phyloP scores from a whole-genome alignment of 1,284 basidiomycete species.

The Trametes pubescens region DNA sequence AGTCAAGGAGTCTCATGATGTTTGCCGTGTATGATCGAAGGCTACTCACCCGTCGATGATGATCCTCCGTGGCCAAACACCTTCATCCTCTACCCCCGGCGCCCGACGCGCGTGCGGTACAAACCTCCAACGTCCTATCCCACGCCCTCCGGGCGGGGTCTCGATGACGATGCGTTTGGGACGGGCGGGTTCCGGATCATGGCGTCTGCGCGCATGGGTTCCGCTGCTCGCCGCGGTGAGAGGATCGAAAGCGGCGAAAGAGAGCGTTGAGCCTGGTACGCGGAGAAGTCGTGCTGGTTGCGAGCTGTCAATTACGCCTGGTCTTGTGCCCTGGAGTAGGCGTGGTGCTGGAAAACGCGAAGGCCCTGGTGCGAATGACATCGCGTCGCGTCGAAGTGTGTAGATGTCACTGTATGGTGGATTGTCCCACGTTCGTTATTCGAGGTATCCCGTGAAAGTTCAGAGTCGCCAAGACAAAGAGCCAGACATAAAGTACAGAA shows the following conservation, averaged over 20 bases:
- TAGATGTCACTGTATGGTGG: neutral
- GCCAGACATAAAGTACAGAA: slow-evolving; percentile 12
- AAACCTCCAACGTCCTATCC: slow-evolving; percentile 71
- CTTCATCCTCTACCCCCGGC: slow-evolving; percentile 66
- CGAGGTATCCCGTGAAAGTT: too few species aligned
- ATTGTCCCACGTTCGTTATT: neutral
- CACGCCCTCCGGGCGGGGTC: slow-evolving; percentile 52
- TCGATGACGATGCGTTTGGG: slow-evolving; percentile 79
- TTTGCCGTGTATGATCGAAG: too few species aligned
- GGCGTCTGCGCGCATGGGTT: slow-evolving; percentile 47
- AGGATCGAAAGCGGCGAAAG: slow-evolving; percentile 76
- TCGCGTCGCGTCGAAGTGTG: slow-evolving; percentile 10
- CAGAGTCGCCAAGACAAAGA: neutral
- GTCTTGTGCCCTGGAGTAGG: slow-evolving; percentile 44
- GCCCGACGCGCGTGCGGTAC: slow-evolving; percentile 71
- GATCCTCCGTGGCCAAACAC: slow-evolving; percentile 70
- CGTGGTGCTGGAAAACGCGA: slow-evolving; percentile 24
- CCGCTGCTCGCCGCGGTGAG: slow-evolving; percentile 55
- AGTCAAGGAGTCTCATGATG: too few species aligned
- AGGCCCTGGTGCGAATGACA: slow-evolving; percentile 30
- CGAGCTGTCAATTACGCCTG: slow-evolving; percentile 66
- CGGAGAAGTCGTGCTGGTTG: slow-evolving; percentile 67
- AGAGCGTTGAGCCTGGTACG: slow-evolving; percentile 58
- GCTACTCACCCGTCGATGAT: slow-evolving; percentile 70
- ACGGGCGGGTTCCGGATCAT: slow-evolving; percentile 54